A percentile compares a stretch with the other conserved stretches of the same genome.
These are phyloP conservation scores for Boletus vinaceobasis DNA, from an alignment of 768 basidiomycete species.

Conservation along the genomic window DNA sequence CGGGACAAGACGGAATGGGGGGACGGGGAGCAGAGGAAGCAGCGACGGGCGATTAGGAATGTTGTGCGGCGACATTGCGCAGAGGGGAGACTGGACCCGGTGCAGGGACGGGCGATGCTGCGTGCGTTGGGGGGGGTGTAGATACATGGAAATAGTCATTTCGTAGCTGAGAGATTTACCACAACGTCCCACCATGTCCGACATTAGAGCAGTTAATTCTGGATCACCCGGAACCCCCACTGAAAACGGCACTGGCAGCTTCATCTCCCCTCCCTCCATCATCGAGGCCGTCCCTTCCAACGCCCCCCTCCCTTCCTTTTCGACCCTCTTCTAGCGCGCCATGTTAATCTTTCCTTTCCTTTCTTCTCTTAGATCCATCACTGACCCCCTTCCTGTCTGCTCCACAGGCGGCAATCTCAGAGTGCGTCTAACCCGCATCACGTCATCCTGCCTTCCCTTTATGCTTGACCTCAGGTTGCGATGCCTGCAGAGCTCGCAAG, in stretches of 20 bases:
- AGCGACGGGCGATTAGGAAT: conserved; percentile 41
- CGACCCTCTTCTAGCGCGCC: conserved; percentile 16
- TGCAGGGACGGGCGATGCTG: conserved; percentile 19
- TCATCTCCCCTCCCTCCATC: background rate
- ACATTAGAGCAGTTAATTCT: conserved; percentile 38
- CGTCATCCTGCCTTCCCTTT: conserved; percentile 21
- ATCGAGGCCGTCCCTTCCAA: background rate
- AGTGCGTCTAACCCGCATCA: conserved; percentile 45
- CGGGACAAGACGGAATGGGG: conserved; percentile 44
- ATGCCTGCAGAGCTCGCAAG: conserved; percentile 83
- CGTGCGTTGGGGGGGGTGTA: conserved; percentile 16
- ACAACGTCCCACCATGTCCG: conserved; percentile 53
- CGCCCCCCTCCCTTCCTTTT: background rate
- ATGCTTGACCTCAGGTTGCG: conserved; percentile 58
- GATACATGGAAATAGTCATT: background rate
- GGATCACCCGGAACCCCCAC: conserved; percentile 24
- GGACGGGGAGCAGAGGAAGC: conserved; percentile 42
- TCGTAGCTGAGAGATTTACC: too few relatives aligned
- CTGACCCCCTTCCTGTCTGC: conserved; percentile 31
- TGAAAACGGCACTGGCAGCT: conserved; percentile 58
- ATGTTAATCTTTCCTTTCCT: conserved; percentile 38
- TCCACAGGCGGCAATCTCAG: conserved; percentile 75
- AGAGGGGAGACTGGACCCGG: conserved; percentile 25
- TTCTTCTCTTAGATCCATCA: conserved; percentile 28
- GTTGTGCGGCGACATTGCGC: conserved; percentile 31